Conservation (phyloP, 768 basidiomycete genomes). For the Rhizopogon rudus region DNA sequence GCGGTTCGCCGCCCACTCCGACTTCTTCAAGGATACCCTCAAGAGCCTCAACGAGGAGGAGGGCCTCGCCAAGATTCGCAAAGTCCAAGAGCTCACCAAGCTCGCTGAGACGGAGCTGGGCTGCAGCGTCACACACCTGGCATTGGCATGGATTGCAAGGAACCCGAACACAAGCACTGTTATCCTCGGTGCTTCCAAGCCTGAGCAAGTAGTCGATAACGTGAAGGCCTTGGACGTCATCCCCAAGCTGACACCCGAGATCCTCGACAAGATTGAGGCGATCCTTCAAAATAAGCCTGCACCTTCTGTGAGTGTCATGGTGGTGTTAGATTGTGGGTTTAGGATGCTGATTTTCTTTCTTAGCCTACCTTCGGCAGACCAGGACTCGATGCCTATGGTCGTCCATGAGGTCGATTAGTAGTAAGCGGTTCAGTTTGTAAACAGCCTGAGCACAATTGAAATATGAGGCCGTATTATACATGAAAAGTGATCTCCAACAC, state of each 20-base stretch:
- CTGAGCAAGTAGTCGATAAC: constrained; percentile 45
- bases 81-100: constrained; percentile 42
- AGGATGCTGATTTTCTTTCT: not conserved
- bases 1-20: constrained; percentile 43
- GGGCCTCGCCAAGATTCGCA: constrained; percentile 41
- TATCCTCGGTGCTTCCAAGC: constrained; percentile 44
- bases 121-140: constrained; percentile 42
- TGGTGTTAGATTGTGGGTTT: not conserved
- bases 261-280: constrained; percentile 46
- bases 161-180: constrained; percentile 46
- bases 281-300: constrained; percentile 41
- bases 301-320: constrained; percentile 19
- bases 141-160: constrained; percentile 51
- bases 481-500: too few relatives aligned
- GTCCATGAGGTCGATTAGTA: constrained; percentile 5
- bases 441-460: not conserved
- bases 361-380: constrained; percentile 25
- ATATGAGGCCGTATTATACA: not conserved
- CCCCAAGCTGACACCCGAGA: constrained; percentile 47
- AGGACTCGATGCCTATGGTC: constrained; percentile 22
- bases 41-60: constrained; percentile 37
- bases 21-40: constrained; percentile 41
- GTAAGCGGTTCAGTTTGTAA: not conserved
- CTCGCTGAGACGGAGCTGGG: constrained; percentile 43
- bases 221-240: constrained; percentile 48